Conservation (phyloP, 1,284 basidiomycete genomes). For the Thecaphora frezii region DNA sequence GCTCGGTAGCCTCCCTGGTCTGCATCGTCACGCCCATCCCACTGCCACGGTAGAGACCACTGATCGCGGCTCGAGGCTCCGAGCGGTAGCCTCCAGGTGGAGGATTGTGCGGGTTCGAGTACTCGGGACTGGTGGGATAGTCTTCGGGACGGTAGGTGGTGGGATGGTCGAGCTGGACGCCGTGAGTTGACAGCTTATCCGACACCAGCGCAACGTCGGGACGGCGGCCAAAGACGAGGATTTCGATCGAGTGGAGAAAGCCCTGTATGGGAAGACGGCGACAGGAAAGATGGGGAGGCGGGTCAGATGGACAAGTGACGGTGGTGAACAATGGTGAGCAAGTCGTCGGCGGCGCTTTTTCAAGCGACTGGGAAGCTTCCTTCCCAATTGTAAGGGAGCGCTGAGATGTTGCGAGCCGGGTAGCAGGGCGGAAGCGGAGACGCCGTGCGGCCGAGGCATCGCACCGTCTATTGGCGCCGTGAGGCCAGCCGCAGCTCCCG, state of each 20-base stretch:
- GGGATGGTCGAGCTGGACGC: slow-evolving; percentile 80
- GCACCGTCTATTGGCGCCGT: too few species aligned
- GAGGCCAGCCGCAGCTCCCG: too few species aligned
- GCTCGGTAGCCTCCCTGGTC: slow-evolving; percentile 63
- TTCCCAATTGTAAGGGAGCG: too few species aligned
- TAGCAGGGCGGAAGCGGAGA: too few species aligned
- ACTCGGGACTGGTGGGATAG: slow-evolving; percentile 68
- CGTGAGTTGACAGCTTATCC: slow-evolving; percentile 70
- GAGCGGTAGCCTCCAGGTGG: slow-evolving; percentile 16
- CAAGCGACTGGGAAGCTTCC: too few species aligned
- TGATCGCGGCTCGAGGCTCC: slow-evolving; percentile 7
- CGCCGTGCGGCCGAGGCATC: too few species aligned
- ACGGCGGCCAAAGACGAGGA: slow-evolving; percentile 88
- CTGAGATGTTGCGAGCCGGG: too few species aligned
- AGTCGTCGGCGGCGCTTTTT: too few species aligned
- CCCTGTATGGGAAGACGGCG: slow-evolving; percentile 8
- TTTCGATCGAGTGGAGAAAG: slow-evolving; percentile 73
- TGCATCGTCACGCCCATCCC: slow-evolving; percentile 29
- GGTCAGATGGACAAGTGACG: too few species aligned
- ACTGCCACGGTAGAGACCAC: slow-evolving; percentile 60
- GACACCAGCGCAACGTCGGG: slow-evolving; percentile 82
- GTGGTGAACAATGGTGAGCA: too few species aligned
- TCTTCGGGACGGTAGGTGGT: slow-evolving; percentile 65
- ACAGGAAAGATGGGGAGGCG: background rate
- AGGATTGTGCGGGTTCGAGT: slow-evolving; percentile 76